phyloP scores from a whole-genome alignment of 768 basidiomycete genomes.

The Leccinum olivaceopallidum region DNA sequence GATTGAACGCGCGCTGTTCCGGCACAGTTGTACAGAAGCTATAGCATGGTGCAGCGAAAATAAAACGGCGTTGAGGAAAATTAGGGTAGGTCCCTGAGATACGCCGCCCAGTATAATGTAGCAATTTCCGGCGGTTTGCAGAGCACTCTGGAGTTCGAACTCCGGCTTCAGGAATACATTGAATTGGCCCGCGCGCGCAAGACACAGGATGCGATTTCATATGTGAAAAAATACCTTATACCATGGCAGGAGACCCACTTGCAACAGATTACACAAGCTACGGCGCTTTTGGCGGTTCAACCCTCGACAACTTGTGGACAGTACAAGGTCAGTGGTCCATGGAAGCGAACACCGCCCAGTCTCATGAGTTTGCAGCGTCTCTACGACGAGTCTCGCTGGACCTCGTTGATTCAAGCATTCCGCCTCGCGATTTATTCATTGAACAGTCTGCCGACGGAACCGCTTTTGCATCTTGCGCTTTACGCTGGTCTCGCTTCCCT shows the following conservation, averaged over 20 bases:
- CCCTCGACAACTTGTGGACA: slow-evolving; percentile 70
- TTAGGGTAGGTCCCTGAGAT: slow-evolving; percentile 55
- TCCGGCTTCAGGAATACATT: slow-evolving; percentile 95
- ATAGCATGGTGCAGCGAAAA: slow-evolving; percentile 97
- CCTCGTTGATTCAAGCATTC: slow-evolving; percentile 71
- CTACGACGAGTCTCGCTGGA: slow-evolving; percentile 83
- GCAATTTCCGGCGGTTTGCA: slow-evolving; percentile 36
- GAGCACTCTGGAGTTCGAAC: slow-evolving; percentile 95
- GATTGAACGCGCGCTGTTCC: slow-evolving; percentile 78
- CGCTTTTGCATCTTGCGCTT: slow-evolving; percentile 82
- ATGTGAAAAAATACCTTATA: slow-evolving; percentile 77
- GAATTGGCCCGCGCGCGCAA: slow-evolving; percentile 77
- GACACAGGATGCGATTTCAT: slow-evolving; percentile 75
- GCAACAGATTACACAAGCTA: slow-evolving; percentile 72
- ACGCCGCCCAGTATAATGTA: slow-evolving; percentile 7
- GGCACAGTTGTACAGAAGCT: slow-evolving; percentile 84
- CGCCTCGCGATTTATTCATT: slow-evolving; percentile 84
- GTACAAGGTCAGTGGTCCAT: slow-evolving; percentile 65
- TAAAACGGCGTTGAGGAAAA: slow-evolving; percentile 86
- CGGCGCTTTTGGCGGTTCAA: slow-evolving; percentile 73
- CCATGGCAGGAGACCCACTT: slow-evolving; percentile 84
- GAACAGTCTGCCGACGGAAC: slow-evolving; percentile 85
- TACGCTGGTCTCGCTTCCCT: slow-evolving; percentile 91
- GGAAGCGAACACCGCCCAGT: slow-evolving; percentile 3
- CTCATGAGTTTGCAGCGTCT: slow-evolving; percentile 55